Evolutionary conservation across 192 early-diverging fungal genomes (phyloP), one percentile per base, ranked within the genome.

Genomic region (Coemansia sp.): DNA sequence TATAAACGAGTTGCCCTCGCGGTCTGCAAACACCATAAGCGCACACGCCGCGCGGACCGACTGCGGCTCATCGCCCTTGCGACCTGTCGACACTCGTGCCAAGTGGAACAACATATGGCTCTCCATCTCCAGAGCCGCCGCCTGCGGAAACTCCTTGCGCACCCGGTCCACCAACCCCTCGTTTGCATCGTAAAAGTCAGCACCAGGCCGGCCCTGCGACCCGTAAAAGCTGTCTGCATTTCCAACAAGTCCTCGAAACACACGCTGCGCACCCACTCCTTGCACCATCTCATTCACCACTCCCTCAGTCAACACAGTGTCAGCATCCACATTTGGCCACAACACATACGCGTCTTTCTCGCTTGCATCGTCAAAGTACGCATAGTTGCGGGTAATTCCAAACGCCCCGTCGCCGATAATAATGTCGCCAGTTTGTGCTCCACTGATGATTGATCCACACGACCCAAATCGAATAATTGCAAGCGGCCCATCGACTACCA

Each of bases 191-290:
- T 83, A 78, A 73, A 95, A 95, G 23, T 80, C 80, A 8, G 71
- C 62, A 49, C 91, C 89, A 2, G 66, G 60, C 4, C 94, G 83
- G 0, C 90, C 94, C 76, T 93, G 92, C 3, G 90, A 87, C 0
- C 85, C 86, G 64, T 97, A 97, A 76, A 97, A 97, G 5, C 88
- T 89, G 61, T 92, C 90, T 1, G 88, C 89, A 17, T 86, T 89
- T 3, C 87, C 90, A 56, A 92, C 89, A 37, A 88, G 38, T 0
- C 94, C 92, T 1, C 60, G 38, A 36, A 74, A 67, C 47, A 90
- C 84, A 23, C 77, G 67, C 9, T 63, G 17, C 6, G 8, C 58
- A 12, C 79, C 83, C 20, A 86, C 31, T 4, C 56, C 60, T 10
- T 66, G 17, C 8, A 44, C 56, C 7, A 90, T 48, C 28, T 72